Conservation (phyloP, 495 filamentous ascomycete genomes). For the Penicillium crystallinum region DNA sequence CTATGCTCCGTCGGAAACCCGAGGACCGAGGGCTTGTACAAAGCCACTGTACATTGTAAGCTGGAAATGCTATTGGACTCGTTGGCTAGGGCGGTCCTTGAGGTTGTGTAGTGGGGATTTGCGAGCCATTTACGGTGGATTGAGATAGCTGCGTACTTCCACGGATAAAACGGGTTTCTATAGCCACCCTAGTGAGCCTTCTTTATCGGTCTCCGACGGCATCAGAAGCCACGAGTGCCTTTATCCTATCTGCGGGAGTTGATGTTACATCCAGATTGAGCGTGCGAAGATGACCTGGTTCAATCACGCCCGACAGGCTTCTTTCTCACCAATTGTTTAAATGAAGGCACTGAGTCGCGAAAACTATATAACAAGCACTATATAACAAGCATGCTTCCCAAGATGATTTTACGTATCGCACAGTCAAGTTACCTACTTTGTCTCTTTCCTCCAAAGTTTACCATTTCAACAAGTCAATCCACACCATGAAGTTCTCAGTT, state of each 20-base stretch:
- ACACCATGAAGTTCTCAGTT: constrained; percentile 29
- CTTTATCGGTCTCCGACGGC: neutral
- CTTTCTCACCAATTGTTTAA: neutral
- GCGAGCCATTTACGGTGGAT: neutral
- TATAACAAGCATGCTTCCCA: neutral
- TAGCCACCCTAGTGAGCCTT: too few species aligned
- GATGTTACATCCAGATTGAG: neutral
- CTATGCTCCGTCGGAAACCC: neutral
- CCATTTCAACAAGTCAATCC: neutral
- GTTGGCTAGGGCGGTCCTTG: neutral
- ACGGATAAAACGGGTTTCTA: too few species aligned
- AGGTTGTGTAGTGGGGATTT: too few species aligned
- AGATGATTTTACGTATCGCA: neutral
- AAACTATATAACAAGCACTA: neutral
- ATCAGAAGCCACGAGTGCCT: neutral
- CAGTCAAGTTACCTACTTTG: neutral
- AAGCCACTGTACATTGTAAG: neutral
- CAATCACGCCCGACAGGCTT: neutral
- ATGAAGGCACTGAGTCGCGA: neutral
- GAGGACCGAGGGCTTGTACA: neutral
- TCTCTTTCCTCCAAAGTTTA: neutral
- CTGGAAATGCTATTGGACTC: neutral
- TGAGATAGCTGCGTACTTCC: neutral
- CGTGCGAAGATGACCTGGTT: neutral
- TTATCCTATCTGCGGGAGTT: neutral